A percentile compares a stretch with the other conserved stretches of the same genome.
Conservation (phyloP, 768 basidiomycete genomes). For the Auriscalpium vulgare region DNA sequence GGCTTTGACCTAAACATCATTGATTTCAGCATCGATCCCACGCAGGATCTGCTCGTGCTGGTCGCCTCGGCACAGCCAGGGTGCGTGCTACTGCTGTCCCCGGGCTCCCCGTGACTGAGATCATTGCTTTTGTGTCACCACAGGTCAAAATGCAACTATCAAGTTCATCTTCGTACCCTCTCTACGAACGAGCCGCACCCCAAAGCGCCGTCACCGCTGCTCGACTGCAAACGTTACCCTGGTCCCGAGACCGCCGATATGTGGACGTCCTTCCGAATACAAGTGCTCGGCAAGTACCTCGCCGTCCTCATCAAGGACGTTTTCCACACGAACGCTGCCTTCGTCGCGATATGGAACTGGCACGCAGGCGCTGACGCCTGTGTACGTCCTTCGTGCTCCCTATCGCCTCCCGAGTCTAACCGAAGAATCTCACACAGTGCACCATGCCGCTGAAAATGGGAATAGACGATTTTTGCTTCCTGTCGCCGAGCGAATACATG, state of each 20-base stretch:
- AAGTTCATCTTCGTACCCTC: slow-evolving; percentile 44
- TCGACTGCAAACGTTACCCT: slow-evolving; percentile 14
- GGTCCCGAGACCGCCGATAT: background rate
- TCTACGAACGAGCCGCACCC: slow-evolving; percentile 45
- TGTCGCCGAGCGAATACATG: slow-evolving; percentile 38
- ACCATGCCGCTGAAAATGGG: slow-evolving; percentile 31
- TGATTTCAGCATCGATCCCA: slow-evolving; percentile 52
- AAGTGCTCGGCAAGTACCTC: slow-evolving; percentile 1
- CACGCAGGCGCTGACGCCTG: slow-evolving; percentile 17
- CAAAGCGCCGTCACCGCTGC: slow-evolving; percentile 29
- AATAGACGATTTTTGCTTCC: slow-evolving; percentile 48
- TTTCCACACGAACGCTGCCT: background rate
- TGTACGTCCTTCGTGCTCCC: slow-evolving; percentile 22
- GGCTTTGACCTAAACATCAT: slow-evolving; percentile 37
- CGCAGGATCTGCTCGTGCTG: slow-evolving; percentile 45
- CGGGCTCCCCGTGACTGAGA: no score
- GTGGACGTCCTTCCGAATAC: slow-evolving; percentile 1
- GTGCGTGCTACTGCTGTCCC: background rate
- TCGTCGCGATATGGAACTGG: slow-evolving; percentile 5
- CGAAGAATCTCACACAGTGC: slow-evolving; percentile 24
- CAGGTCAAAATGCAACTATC: slow-evolving; percentile 37
- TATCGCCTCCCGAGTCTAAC: background rate
- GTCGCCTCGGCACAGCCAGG: slow-evolving; percentile 27
- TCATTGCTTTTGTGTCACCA: background rate
- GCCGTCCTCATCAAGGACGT: slow-evolving; percentile 3